Base-by-base conservation (phyloP, 2,329 filamentous ascomycete species). In the Fusarium oligoseptatum region DNA sequence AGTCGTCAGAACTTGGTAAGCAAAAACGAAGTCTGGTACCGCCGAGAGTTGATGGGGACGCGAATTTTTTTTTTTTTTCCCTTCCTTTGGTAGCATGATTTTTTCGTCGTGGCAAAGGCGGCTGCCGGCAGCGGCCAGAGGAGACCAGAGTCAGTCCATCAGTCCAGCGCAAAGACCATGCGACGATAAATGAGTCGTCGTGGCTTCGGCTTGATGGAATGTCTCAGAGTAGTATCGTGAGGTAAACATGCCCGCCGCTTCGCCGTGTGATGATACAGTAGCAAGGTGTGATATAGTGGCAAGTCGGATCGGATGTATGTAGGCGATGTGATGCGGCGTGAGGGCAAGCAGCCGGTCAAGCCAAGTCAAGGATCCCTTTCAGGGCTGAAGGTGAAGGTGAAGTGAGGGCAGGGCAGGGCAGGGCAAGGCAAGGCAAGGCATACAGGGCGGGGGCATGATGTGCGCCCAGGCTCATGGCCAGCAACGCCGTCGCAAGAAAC, bases 81-180 rank as follows among this genome's bases (percentile, higher is more conserved):
- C 22, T 41, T 41, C 43, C 24, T 50, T 50, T 50, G 24, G 45
- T 50, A 48, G 43, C 9, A n/a, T 50, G 24, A 32, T 52, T 52
- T 50, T 34, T 34, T 37, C 17, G 24, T 50, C 34, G 17, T 61
- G 29, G 27, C 37, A 65, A 60, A 50, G 56, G 48, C 39, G 52
- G 69, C 72, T 73, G 72, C 72, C 72, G 60, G 72, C 72, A 75
- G 69, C 70, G 66, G 39, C 63, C 24, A n/a, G 24, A 43, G 24
- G 27, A 34, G 32, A 34, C 32, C 11, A 63, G 43, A 29, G n/a
- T 29, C 58, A 22, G 60, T 62, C 24, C 43, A 27, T 14, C 22
- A 8, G 22, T 48, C 43, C 43, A 48, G 22, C 43, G 43, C 43
- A 48, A 22, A n/a, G 20, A 14, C 50, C 50, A 36, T 29, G 27